Conservation (phyloP, 2,329 filamentous ascomycete genomes). For the Lasiodiplodia sp. region DNA sequence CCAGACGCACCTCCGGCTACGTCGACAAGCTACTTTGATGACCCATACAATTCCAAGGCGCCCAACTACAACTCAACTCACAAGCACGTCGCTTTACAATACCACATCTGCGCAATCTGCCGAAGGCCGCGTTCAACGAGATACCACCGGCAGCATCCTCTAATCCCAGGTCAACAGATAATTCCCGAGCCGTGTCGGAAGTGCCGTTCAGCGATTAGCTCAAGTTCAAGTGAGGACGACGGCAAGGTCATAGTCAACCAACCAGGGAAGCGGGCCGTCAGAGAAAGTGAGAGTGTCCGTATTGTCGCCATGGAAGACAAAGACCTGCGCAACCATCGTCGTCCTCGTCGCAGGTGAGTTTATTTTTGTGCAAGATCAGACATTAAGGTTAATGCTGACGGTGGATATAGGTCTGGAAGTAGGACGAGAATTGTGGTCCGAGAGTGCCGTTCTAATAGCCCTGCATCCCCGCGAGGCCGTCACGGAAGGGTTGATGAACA, state of each 20-base stretch:
- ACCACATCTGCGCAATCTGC: constrained; percentile 46
- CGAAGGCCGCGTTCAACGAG: constrained; percentile 43
- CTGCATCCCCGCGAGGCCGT: constrained; percentile 33
- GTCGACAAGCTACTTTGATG: not conserved
- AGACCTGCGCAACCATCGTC: constrained; percentile 34
- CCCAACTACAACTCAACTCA: constrained; percentile 20
- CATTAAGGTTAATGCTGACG: not conserved
- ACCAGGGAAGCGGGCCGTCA: constrained; percentile 20
- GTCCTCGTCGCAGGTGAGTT: constrained; percentile 37
- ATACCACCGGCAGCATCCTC: constrained; percentile 45
- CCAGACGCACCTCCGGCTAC: not conserved
- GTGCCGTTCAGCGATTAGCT: constrained; percentile 39
- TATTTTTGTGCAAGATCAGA: not conserved
- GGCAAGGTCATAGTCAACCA: constrained; percentile 22
- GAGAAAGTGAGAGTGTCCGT: constrained; percentile 31
- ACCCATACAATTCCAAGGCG: constrained; percentile 33
- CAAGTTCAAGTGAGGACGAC: constrained; percentile 32
- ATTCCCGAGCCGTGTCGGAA: constrained; percentile 39
- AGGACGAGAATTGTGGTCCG: constrained; percentile 19
- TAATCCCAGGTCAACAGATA: constrained; percentile 42
- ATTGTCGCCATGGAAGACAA: constrained; percentile 34
- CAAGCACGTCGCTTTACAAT: constrained; percentile 29
- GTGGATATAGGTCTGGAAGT: constrained; percentile 28
- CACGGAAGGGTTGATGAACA: constrained; percentile 37
- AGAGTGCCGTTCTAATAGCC: constrained; percentile 2